Evolutionary conservation across 1,284 basidiomycete genomes (phyloP), one percentile per base, ranked within the genome.

Genomic region (Hymenochaete sp.): DNA sequence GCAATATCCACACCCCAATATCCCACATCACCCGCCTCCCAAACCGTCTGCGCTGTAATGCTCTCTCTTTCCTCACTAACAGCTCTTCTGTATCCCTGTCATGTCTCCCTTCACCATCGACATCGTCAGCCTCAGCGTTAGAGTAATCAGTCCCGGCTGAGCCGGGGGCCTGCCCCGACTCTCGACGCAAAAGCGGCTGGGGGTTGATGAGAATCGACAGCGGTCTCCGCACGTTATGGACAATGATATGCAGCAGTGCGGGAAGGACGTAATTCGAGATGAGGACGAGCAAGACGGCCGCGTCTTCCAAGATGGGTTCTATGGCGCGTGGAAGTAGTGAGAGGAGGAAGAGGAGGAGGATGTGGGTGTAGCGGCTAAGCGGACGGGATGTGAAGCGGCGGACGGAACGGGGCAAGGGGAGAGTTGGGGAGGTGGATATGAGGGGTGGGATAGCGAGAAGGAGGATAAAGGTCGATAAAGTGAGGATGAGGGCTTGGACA

Each of bases 41-140:
- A 37, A 78, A 68, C 50, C 85, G 73, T 33, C 70, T 67, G 44
- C 71, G 70, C 59, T 89, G 85, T 45, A 89, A 62, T 25, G 74
- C 73, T 40, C 73, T 68, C 60, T 89, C 85, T 63, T 89, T 89
- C 50, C 82, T 70, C 54, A 81, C 72, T 32, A 89, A 64, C 21
- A 89, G 70, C 42, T 79, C 75, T 29, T 47, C 41, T 13, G 42
- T 47, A 38, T 62, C 60, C 18, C 52, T 42, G 54, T 85, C 80
- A 39, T 66, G 57, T 14, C 59, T 57, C 31, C 59, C 51, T 19
- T 47, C 38, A 21, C 25, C 9, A 44, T 40, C 39, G 35, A 36
- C 18, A 36, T 46, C 32, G 41, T 56, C 49, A 26, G 61, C 57
- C 32, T 62, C 55, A 42, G 58, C 58, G 33, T 54, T 48, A 31